Base-by-base conservation (phyloP, 129 eudicot species). In the Glebionis coronaria region DNA sequence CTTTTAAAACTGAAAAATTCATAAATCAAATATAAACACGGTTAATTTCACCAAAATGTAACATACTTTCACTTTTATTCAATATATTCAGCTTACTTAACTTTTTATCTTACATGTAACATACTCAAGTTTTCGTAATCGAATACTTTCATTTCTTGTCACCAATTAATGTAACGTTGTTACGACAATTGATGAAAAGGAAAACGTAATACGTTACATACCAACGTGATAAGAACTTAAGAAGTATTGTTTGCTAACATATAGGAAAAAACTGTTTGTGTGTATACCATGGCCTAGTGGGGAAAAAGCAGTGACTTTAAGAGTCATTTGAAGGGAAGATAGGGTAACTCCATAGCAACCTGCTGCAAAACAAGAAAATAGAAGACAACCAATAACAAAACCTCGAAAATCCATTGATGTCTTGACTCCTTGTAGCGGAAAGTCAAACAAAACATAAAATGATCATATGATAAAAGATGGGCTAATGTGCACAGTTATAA, bases 1-100 rank as follows among this genome's bases (percentile, higher is more conserved):
- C 89, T 61, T 65, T 76, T 44, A 90, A 65, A 40, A 79, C 97
- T 90, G 87, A 77, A 73, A 74, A 44, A 44, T 38, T 63, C 4
- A 16, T 19, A 35, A 12, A n/a, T 35, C 11, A 20, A 13, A 38
- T 69, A 40, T 5, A 38, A 28, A 42, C 42, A 21, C 40, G 21
- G 10, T 4, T 21, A 55, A 9, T 67, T 67, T 25, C 6, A 12
- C 5, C 1, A 11, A 49, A 49, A 49, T 11, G 54, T 49, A 31
- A 31, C 40, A 6, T 31, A 31, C 40, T 31, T 31, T 31, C 40
- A 31, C 40, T 31, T 31, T 31, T 6, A 31, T 31, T 31, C 40
- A 31, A 5, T 5, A 49, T 12, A 1, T 49, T 49, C 16, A 15
- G 14, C 5, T 12, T 49, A 9, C 16, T 13, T 11, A 9, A 38